Evolutionary conservation across 352 stramenopile species (phyloP), one percentile per base, ranked within the genome.

Genomic region (Pythium sp.): DNA sequence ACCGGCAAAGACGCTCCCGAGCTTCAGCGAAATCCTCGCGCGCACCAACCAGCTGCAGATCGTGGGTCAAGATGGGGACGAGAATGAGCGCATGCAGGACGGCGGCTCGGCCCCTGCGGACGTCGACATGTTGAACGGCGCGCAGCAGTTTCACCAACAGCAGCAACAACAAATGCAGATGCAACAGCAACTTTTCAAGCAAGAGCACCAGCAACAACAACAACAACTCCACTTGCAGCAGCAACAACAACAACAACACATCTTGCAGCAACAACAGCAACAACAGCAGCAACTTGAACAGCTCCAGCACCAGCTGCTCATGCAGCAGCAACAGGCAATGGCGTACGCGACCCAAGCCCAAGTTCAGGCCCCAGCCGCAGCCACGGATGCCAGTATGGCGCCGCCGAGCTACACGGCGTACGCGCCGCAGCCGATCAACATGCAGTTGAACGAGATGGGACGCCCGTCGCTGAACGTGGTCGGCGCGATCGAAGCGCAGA

Each of bases 21-120:
- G 82, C 65, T 89, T 91, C 59, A 73, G 73, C 18, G 82, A 91
- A 65, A 84, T 91, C 49, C 65, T 91, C 51, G 80, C 82, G 26
- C 77, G 82, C 47, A 91, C 82, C 1, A 89, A 85, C 69, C 78
- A 88, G 64, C 64, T 91, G 28, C 80, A 91, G 67, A 77, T 89
- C 26, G 74, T 89, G 69, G 72, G 79, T 28, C 71, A 57, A 26
- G 38, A 61, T 20, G 36, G 59, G 1, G 26, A 46, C 11, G 43
- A 26, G n/a, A 22, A 20, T 5, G 15, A 65, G 36, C 54, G 53
- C 9, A 26, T 43, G 12, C 62, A 67, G 34, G 62, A 68, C 63
- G 71, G 70, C 65, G 47, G 58, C 43, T 65, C 64, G 20, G 67
- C 18, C 18, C 34, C 49, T 6, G 24, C 30, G 54, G 54, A 80